Evolutionary conservation across 2,329 filamentous ascomycete genomes (phyloP).

Genomic region (Trichoderma atroviride): DNA sequence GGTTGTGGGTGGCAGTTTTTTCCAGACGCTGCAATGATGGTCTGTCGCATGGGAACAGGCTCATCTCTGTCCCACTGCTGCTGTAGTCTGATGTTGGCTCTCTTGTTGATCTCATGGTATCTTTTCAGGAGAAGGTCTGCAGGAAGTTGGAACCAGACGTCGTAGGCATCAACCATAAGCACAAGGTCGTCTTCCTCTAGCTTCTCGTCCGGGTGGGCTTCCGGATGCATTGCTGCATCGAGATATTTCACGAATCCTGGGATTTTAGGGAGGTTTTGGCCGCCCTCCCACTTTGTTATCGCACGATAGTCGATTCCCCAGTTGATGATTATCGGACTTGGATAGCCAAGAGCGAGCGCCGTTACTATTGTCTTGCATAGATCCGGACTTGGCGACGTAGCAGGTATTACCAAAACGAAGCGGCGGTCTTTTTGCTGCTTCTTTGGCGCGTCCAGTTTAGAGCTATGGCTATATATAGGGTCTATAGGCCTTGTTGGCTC

Average conservation of each 20-base stretch:
- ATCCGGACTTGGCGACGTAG: constrained; percentile 31
- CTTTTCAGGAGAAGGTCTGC: constrained; percentile 33
- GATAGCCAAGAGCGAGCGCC: constrained; percentile 35
- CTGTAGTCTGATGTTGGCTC: background rate
- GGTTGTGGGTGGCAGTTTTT: constrained; percentile 35
- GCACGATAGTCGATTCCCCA: constrained; percentile 32
- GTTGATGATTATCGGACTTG: constrained; percentile 34
- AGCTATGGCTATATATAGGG: background rate
- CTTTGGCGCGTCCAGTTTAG: background rate
- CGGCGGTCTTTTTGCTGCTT: constrained; percentile 23
- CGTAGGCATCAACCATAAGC: constrained; percentile 38
- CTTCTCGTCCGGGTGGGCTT: constrained; percentile 30
- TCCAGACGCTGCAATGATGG: background rate
- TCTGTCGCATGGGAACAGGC: background rate
- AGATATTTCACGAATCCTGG: constrained; percentile 34
- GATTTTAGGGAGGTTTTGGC: constrained; percentile 38
- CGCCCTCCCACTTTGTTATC: constrained; percentile 31
- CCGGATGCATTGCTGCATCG: constrained; percentile 29
- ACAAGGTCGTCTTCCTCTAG: constrained; percentile 36
- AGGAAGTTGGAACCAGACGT: constrained; percentile 41
- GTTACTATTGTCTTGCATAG: constrained; percentile 40
- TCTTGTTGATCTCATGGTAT: constrained; percentile 26
- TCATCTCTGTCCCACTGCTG: background rate
- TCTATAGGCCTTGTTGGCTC: background rate
- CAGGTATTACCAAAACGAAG: constrained; percentile 33